phyloP scores from a whole-genome alignment of 257 asterid species.

The Nicotiana tabacum region DNA sequence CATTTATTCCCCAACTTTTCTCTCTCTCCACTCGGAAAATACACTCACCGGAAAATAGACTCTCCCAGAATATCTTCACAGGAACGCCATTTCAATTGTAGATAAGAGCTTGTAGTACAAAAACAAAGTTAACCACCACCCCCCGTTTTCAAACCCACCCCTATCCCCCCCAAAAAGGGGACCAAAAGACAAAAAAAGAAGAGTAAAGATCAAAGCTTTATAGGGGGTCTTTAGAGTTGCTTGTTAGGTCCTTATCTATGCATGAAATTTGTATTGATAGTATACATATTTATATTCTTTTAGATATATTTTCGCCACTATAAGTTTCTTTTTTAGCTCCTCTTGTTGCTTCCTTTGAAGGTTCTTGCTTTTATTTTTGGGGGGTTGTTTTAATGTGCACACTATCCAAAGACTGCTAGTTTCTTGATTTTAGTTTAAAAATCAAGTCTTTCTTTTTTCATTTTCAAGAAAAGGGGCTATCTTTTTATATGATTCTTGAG shows the following conservation, averaged over 20 bases:
- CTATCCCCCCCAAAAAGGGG: neutral
- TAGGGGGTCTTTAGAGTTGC: constrained; percentile 6
- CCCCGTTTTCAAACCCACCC: neutral
- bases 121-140: constrained; percentile 5
- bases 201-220: constrained; percentile 10
- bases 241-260: constrained; percentile 11
- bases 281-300: neutral
- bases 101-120: constrained; percentile 12
- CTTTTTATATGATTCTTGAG: neutral
- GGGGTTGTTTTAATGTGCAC: constrained; percentile 5
- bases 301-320: too few species aligned
- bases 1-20: neutral
- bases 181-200: neutral
- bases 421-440: constrained; percentile 14
- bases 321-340: neutral
- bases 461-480: constrained; percentile 9
- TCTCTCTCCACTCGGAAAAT: constrained; percentile 27
- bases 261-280: neutral
- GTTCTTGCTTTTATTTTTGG: neutral
- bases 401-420: constrained; percentile 22
- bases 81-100: constrained; percentile 24
- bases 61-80: constrained; percentile 27
- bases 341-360: constrained; percentile 10
- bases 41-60: constrained; percentile 16
- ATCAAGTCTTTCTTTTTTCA: constrained; percentile 9